These are phyloP conservation scores for Malus hybrid DNA, from an alignment of 331 rosid genomes.

Conservation along the genomic window DNA sequence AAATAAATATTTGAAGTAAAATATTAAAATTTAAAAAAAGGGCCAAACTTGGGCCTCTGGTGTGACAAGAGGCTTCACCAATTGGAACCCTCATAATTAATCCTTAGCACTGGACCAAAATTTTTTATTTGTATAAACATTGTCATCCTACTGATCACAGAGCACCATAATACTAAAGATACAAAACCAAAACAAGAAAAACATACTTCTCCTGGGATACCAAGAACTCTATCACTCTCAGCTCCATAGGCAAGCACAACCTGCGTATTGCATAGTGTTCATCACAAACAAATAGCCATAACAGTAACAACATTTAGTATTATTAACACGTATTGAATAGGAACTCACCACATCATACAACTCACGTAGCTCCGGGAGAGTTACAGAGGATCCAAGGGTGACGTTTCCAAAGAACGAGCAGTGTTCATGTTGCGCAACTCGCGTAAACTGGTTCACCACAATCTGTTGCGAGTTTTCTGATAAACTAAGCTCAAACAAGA, in stretches of 20 bases:
- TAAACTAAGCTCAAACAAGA: conserved; percentile 40
- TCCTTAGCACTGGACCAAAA: not conserved
- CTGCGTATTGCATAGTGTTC: conserved; percentile 31
- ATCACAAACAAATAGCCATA: conserved; percentile 5
- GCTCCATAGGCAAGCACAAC: conserved; percentile 94
- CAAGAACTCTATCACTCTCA: conserved; percentile 84
- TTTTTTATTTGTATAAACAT: not conserved
- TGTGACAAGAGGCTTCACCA: not conserved
- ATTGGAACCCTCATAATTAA: not conserved
- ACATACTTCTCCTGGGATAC: conserved; percentile 83
- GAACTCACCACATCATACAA: conserved; percentile 63
- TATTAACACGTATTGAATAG: not conserved
- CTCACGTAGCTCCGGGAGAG: conserved; percentile 61
- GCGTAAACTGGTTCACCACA: conserved; percentile 74
- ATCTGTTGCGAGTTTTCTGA: conserved; percentile 69
- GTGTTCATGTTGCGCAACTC: conserved; percentile 51
- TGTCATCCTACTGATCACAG: not conserved
- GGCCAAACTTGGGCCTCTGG: not conserved
- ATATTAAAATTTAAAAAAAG: too few relatives aligned
- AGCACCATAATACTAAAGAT: not conserved
- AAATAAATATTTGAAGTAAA: too few relatives aligned
- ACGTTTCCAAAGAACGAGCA: conserved; percentile 73
- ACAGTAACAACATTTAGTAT: not conserved
- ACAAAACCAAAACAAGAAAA: not conserved
- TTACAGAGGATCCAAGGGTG: conserved; percentile 58